Base-by-base conservation (phyloP, 1,284 basidiomycete species). In the Apiotrichum laibachii region DNA sequence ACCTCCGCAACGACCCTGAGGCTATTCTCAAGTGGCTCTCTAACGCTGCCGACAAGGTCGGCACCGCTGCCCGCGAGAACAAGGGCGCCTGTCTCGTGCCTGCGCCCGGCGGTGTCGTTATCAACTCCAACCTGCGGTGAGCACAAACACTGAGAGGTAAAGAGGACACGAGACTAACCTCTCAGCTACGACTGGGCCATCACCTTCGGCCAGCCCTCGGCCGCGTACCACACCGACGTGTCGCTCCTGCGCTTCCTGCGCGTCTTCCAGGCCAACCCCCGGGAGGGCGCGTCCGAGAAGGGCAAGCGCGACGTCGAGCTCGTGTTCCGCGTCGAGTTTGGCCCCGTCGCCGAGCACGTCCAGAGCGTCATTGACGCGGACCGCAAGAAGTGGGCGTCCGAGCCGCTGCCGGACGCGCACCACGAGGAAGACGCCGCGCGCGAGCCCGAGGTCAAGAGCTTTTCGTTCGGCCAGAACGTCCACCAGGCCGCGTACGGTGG, bases 91-190 rank as follows among this genome's bases (percentile, higher is more conserved):
- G 61, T 34, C 62, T 70, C n/a, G 61, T 67, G 10, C 60, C 65
- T 2, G 13, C 22, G 34, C 50, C 56, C 7, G 61, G 60, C 8
- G 58, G 63, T 13, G 67, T 66, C 9, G 52, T 65, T 15, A 39
- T 70, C 53, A 68, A 67, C 56, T 66, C 70, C 21, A 68, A 65
- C 59, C 56, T 67, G 45, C 42, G 63, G 65, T 66, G n/a, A 49
- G 64, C 60, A 8, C 26, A 13, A 34, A 12, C 33, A 47, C 49
- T 53, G 19, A 45, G 22, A 10, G 6, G 11, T 12, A 45, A 10
- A 33, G 7, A 21, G n/a, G 8, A 21, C 18, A 4, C 1, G 11
- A 15, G 2, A 34, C 43, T 46, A 6, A 47, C 46, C 34, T 57
- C 12, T 11, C 45, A 65, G 64, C 43, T 69, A 65, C 64, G 59